Evolutionary conservation across 208 protist species (phyloP).

Genomic region (Entamoeba histolytica): DNA sequence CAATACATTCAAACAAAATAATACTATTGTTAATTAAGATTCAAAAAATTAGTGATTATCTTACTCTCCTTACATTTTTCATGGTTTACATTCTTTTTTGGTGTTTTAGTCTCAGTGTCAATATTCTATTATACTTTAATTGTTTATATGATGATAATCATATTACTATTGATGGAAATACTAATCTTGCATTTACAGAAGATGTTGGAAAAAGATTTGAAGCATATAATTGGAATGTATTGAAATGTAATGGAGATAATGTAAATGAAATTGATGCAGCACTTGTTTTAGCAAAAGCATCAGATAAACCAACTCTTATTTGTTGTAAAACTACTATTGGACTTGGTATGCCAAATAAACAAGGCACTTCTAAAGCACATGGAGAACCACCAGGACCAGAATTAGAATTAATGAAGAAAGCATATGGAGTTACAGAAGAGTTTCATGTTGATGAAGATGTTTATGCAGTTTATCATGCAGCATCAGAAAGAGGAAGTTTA

Average conservation of each 20-base stretch:
- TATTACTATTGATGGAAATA: conserved; percentile 85
- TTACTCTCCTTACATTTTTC: too few species aligned
- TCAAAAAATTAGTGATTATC: too few species aligned
- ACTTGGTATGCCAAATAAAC: conserved; percentile 54
- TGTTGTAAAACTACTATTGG: conserved; percentile 63
- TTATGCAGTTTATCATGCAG: conserved; percentile 38
- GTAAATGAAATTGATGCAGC: conserved; percentile 54
- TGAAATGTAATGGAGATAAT: conserved; percentile 78
- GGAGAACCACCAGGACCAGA: conserved; percentile 67
- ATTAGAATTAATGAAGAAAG: conserved; percentile 7
- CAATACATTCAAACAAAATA: too few species aligned
- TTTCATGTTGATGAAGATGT: conserved; percentile 68
- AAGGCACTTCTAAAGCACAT: conserved; percentile 74
- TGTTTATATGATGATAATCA: conserved; percentile 89
- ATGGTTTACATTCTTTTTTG: too few species aligned
- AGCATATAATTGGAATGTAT: conserved; percentile 77
- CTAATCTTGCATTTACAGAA: conserved; percentile 80
- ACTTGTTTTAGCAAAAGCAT: conserved; percentile 57
- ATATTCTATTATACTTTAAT: too few species aligned
- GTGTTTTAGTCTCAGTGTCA: too few species aligned
- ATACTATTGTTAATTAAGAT: too few species aligned
- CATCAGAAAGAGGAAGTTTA: conserved; percentile 26
- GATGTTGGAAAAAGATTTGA: conserved; percentile 63
- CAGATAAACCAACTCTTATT: conserved; percentile 75
- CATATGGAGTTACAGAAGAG: conserved; percentile 46